Conservation (phyloP, 495 filamentous ascomycete genomes). For the Arthonia radiata region DNA sequence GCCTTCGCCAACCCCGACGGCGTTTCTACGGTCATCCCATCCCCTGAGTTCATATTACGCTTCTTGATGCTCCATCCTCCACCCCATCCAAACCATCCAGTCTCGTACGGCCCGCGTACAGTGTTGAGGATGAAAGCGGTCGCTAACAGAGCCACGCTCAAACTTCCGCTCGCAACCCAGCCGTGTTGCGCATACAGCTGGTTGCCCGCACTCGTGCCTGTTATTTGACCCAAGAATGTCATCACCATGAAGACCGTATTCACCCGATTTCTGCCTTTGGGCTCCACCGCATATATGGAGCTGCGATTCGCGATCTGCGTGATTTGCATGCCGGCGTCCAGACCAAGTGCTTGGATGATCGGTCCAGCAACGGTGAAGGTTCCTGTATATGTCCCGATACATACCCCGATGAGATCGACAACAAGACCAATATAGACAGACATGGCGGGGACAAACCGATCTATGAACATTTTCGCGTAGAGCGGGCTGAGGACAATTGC, state of each 20-base stretch:
- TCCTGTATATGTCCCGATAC: conserved; percentile 46
- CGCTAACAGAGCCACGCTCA: conserved; percentile 40
- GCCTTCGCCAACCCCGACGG: conserved; percentile 1
- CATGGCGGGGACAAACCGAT: conserved; percentile 38
- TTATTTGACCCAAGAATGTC: conserved; percentile 50
- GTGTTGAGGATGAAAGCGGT: conserved; percentile 31
- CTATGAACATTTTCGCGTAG: conserved; percentile 45
- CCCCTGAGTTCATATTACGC: conserved; percentile 10
- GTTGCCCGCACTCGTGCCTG: conserved; percentile 51
- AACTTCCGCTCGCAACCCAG: conserved; percentile 43
- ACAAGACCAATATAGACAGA: conserved; percentile 36
- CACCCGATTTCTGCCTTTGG: conserved; percentile 46
- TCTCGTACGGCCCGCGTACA: conserved; percentile 40
- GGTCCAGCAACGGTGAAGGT: conserved; percentile 43
- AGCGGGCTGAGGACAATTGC: conserved; percentile 40
- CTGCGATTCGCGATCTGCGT: conserved; percentile 51
- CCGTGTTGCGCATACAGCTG: conserved; percentile 39
- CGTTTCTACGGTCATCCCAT: conserved; percentile 11
- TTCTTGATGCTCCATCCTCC: conserved; percentile 34
- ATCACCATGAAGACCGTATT: conserved; percentile 70
- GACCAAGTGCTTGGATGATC: conserved; percentile 44
- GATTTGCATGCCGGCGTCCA: conserved; percentile 52
- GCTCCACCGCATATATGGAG: conserved; percentile 45
- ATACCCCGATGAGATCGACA: conserved; percentile 33
- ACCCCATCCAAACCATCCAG: conserved; percentile 49